Evolutionary conservation across 768 basidiomycete species (phyloP).

Genomic region (Phlebiopsis gigantea): DNA sequence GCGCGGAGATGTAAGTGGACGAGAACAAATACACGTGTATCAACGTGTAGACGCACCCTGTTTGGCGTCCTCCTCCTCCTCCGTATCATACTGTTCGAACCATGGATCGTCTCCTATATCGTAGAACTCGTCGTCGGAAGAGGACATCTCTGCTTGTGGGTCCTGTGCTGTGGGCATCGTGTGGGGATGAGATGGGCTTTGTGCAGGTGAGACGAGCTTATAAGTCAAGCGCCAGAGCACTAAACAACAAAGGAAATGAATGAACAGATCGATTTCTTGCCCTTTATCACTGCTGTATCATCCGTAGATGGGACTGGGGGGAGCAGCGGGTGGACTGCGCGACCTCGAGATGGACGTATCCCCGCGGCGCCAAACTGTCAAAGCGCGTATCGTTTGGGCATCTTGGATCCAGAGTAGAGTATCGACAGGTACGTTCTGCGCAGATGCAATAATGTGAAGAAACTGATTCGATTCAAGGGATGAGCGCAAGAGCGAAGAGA

Average conservation of each 20-base stretch:
- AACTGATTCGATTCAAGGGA: too few species aligned
- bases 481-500: too few species aligned
- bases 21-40: background rate
- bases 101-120: background rate
- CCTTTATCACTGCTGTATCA: background rate
- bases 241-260: background rate
- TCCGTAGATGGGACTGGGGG: background rate
- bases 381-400: background rate
- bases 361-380: background rate
- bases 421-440: background rate
- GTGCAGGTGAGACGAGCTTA: background rate
- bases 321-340: background rate
- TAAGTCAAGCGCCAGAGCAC: background rate
- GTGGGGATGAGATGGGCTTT: background rate
- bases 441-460: too few species aligned
- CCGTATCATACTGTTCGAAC: background rate
- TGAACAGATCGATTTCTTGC: background rate
- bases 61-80: background rate
- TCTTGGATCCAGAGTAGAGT: background rate
- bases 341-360: background rate
- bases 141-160: background rate
- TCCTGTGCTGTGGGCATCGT: background rate
- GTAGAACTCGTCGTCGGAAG: background rate
- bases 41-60: background rate
- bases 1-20: background rate